Evolutionary conservation across 352 stramenopile genomes (phyloP).

Genomic region (Phytopythium sindhum): DNA sequence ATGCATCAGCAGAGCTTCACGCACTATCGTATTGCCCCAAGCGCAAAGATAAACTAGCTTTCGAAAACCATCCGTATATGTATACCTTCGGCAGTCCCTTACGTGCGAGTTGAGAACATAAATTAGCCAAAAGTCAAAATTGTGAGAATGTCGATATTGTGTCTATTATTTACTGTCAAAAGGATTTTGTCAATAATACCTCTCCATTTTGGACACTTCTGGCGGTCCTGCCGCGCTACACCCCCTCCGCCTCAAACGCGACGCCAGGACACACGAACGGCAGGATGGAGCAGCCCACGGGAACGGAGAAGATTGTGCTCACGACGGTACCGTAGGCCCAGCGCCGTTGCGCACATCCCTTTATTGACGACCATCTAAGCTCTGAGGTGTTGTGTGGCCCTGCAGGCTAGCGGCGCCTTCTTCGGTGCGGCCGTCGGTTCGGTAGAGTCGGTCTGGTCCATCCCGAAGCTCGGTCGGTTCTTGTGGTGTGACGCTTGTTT

Average conservation of each 20-base stretch:
- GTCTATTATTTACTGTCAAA: constrained; percentile 4
- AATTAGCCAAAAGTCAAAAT: background rate
- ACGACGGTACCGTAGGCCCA: constrained; percentile 38
- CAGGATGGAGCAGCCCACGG: constrained; percentile 54
- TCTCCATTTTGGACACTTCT: constrained; percentile 10
- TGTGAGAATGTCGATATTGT: background rate
- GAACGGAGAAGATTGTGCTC: constrained; percentile 79
- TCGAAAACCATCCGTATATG: background rate
- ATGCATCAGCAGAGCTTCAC: constrained; percentile 93
- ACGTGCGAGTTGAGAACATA: constrained; percentile 20
- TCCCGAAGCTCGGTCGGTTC: constrained; percentile 79
- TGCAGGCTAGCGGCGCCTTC: constrained; percentile 69
- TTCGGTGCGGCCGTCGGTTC: constrained; percentile 70
- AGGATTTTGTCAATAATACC: background rate
- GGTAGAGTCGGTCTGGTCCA: constrained; percentile 84
- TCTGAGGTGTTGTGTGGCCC: background rate
- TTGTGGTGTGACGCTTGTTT: background rate
- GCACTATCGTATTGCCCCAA: constrained; percentile 92
- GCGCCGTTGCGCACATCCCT: background rate
- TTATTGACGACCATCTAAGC: background rate
- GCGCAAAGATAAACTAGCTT: constrained; percentile 68
- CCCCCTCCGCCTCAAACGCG: constrained; percentile 9
- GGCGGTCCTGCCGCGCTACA: constrained; percentile 1
- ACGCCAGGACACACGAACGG: constrained; percentile 16
- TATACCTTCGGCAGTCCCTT: constrained; percentile 20